These are phyloP conservation scores for Pestalotiopsis sp. DNA, from an alignment of 2,329 filamentous ascomycete genomes.

Conservation along the genomic window DNA sequence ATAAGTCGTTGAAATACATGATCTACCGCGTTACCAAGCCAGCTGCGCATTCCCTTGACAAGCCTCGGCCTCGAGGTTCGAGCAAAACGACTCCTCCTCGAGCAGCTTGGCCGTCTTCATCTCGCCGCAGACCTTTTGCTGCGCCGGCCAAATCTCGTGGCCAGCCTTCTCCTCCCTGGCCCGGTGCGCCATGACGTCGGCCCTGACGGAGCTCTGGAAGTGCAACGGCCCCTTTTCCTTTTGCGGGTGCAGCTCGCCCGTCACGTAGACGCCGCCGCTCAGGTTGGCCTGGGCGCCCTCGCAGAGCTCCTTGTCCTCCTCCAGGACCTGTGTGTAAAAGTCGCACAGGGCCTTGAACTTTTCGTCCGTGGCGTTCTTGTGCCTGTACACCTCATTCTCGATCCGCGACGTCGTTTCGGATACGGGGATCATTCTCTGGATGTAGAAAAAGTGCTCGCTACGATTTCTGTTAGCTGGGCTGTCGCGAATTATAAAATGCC, in stretches of 20 bases:
- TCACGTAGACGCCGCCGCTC: conserved; percentile 51
- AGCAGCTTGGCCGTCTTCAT: conserved; percentile 25
- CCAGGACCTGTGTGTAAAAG: conserved; percentile 54
- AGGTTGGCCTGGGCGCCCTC: conserved; percentile 52
- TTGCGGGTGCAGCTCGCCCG: conserved; percentile 53
- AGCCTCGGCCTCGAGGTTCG: conserved; percentile 19
- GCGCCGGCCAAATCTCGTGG: conserved; percentile 34
- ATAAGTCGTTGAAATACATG: neutral
- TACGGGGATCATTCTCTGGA: conserved; percentile 52
- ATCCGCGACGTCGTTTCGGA: conserved; percentile 44
- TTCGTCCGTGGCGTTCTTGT: conserved; percentile 47
- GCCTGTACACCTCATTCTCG: conserved; percentile 54
- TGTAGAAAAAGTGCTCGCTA: conserved; percentile 51
- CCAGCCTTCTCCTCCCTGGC: conserved; percentile 22
- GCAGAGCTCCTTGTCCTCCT: conserved; percentile 54
- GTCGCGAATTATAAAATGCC: neutral
- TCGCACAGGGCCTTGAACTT: conserved; percentile 47
- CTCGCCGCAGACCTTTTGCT: conserved; percentile 22
- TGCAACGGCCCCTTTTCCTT: conserved; percentile 40
- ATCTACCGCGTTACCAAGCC: conserved; percentile 14
- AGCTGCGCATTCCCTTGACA: conserved; percentile 11
- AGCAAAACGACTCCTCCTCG: conserved; percentile 32
- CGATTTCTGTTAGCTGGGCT: neutral
- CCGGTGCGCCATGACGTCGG: conserved; percentile 30
- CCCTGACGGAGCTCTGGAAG: conserved; percentile 29